These are phyloP conservation scores for Gossypium mustelinum DNA, from an alignment of 345 rosid species.

Conservation along the genomic window DNA sequence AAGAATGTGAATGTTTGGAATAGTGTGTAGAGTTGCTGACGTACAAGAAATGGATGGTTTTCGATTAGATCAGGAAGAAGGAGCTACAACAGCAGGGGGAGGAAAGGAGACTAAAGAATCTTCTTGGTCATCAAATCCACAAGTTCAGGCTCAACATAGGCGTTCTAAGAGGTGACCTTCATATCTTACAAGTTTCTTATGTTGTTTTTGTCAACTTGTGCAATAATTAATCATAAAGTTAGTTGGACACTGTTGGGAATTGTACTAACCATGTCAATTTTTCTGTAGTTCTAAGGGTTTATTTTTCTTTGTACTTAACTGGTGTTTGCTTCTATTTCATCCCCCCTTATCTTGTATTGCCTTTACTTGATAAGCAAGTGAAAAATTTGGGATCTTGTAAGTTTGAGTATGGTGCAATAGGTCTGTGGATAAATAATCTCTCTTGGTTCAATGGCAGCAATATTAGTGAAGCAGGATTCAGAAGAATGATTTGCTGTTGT, in stretches of 20 bases:
- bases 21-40: conserved; percentile 17
- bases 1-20: conserved; percentile 26
- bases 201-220: not conserved
- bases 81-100: conserved; percentile 8
- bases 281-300: not conserved
- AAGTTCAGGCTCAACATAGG: conserved; percentile 44
- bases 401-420: not conserved
- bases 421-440: not conserved
- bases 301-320: not conserved
- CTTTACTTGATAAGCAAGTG: not conserved
- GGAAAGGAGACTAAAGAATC: conserved; percentile 31
- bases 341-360: not conserved
- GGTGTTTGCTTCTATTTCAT: not conserved
- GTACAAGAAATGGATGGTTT: conserved; percentile 38
- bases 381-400: not conserved
- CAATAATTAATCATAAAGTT: not conserved
- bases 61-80: conserved; percentile 27
- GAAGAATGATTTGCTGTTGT: no score
- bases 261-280: not conserved
- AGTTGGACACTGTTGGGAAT: not conserved
- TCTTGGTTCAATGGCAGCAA: not conserved
- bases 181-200: not conserved
- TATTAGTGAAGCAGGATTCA: not conserved
- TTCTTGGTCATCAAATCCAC: conserved; percentile 26
- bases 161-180: conserved; percentile 67